Percentiles rank a stretch among this genome's conserved stretches.
phyloP scores from a whole-genome alignment of 805 yeast species.

The Wickerhamiella sergipiensis region DNA sequence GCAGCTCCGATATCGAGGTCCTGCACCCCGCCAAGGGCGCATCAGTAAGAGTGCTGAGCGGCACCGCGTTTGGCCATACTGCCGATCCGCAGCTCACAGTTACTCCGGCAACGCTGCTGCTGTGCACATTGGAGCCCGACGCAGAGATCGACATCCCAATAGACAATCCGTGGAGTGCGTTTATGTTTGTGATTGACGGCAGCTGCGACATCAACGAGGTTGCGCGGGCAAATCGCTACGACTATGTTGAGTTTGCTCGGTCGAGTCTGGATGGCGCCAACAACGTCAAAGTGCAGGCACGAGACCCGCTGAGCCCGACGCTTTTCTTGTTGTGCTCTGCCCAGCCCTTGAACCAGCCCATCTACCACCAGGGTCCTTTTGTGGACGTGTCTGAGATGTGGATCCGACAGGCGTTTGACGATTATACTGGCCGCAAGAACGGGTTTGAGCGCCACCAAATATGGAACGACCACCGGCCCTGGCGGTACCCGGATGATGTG shows the following conservation, averaged over 20 bases:
- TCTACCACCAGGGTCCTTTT: constrained; percentile 18
- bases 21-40: constrained; percentile 8
- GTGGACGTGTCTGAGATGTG: constrained; percentile 17
- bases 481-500: background rate
- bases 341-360: constrained; percentile 17
- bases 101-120: constrained; percentile 12
- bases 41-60: constrained; percentile 9
- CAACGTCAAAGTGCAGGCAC: background rate
- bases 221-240: constrained; percentile 1
- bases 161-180: constrained; percentile 21
- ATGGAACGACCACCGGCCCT: background rate
- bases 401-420: constrained; percentile 17
- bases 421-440: constrained; percentile 12
- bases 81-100: constrained; percentile 13
- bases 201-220: constrained; percentile 9
- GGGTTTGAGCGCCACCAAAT: constrained; percentile 13
- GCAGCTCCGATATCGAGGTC: constrained; percentile 6
- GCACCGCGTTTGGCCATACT: constrained; percentile 10
- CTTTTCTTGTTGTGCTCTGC: constrained; percentile 12
- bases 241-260: constrained; percentile 14
- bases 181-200: constrained; percentile 21
- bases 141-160: constrained; percentile 8
- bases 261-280: background rate
- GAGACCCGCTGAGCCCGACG: background rate
- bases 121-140: constrained; percentile 9